Base-by-base conservation (phyloP, 1,284 basidiomycete genomes). In the Sanghuangporus baumii region DNA sequence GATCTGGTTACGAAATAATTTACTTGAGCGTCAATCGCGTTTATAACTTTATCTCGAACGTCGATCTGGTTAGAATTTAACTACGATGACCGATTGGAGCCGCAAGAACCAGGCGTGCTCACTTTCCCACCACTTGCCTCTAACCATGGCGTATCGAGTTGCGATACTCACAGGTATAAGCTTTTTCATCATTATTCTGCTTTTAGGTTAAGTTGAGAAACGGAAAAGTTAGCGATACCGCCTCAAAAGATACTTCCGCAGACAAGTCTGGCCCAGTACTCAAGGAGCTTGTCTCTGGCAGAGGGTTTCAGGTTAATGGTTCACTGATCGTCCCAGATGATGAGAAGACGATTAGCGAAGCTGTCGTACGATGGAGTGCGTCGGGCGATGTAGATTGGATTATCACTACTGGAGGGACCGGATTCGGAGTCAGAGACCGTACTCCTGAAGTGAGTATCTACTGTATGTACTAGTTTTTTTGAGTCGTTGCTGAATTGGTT, bases 361-460 rank as follows among this genome's bases (percentile, higher is more conserved):
- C 72, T 6, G 76, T 92, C 11, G 74, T 72, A 57, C 69, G 70
- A 8, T 86, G 84, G 80, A 76, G 73, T 46, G 71, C 73, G 2
- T 69, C 75, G 1, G 76, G 74, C 3, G 69, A 76, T 16, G 72
- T 86, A n/a, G 87, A 91, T 71, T 86, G 85, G 81, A 80, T 93
- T 65, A 76, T 95, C 63, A 92, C 91, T 3, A 91, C 89, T 0
- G 93, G 93, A 9, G 93, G 93, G 1, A 96, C 93, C 0, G 93
- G 93, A 4, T 93, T 94, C 70, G 89, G 92, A 2, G 76, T 82
- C 38, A 78, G 88, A 63, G 93, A 95, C 73, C 75, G 78, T 43
- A 95, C 93, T 5, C 93, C 92, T 46, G 91, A 95, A 79, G 92
- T 91, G 68, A 55, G 67, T 52, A 8, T 11, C 14, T 20, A 18